These are phyloP conservation scores for Chlamydomonas asymmetrica DNA, from an alignment of 139 green algal genomes.

Conservation along the genomic window DNA sequence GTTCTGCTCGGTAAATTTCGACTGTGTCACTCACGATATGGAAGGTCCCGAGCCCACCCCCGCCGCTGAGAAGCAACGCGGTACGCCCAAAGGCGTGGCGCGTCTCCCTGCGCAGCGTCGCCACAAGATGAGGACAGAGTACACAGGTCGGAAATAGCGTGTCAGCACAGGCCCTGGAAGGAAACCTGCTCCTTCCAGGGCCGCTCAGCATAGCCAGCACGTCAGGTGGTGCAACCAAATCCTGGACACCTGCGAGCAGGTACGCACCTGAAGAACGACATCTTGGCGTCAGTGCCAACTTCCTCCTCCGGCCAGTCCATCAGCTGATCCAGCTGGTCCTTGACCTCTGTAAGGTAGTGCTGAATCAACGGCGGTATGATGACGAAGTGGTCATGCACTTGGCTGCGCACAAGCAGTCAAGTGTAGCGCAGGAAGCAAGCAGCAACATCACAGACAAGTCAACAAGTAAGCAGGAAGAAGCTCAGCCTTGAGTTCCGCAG, in stretches of 20 bases:
- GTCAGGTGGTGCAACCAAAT: too few relatives aligned
- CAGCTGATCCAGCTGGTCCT: constrained; percentile 65
- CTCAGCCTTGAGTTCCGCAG: background rate
- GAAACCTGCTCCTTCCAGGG: too few relatives aligned
- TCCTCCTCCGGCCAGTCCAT: constrained; percentile 43
- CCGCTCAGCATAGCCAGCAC: too few relatives aligned
- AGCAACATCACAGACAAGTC: background rate
- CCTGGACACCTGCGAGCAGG: too few relatives aligned
- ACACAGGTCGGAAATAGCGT: too few relatives aligned
- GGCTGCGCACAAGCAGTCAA: constrained; percentile 43
- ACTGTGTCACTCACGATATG: constrained; percentile 80
- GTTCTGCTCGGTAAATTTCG: too few relatives aligned
- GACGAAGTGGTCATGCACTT: constrained; percentile 76
- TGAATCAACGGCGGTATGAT: constrained; percentile 81
- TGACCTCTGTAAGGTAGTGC: constrained; percentile 93
- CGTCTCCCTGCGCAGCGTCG: constrained; percentile 87
- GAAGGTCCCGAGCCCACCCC: constrained; percentile 91
- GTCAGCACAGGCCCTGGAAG: too few relatives aligned
- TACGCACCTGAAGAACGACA: too few relatives aligned
- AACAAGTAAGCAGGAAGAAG: background rate
- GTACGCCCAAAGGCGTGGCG: constrained; percentile 95
- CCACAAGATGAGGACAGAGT: too few relatives aligned
- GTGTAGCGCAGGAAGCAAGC: background rate
- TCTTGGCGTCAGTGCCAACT: too few relatives aligned
- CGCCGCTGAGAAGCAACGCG: constrained; percentile 92